These are phyloP conservation scores for Cordyceps tenuipes DNA, from an alignment of 2,329 filamentous ascomycete genomes.

Conservation along the genomic window DNA sequence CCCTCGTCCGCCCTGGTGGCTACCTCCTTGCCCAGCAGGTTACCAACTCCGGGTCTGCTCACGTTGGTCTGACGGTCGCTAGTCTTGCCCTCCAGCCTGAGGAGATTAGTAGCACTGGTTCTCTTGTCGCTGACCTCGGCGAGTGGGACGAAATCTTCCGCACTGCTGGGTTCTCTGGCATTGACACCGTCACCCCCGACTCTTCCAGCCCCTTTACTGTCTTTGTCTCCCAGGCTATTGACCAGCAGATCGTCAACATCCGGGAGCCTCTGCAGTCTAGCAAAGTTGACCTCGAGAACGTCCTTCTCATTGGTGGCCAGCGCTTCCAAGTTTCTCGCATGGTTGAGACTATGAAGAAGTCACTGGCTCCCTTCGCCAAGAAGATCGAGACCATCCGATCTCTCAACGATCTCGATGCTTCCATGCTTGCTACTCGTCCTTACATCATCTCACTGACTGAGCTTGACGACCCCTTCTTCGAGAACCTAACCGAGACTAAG, in stretches of 20 bases:
- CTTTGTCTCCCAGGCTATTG: conserved; percentile 14
- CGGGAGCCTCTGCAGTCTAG: conserved; percentile 10
- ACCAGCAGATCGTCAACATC: conserved; percentile 9
- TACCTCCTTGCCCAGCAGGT: conserved; percentile 12
- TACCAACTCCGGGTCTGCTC: conserved; percentile 2
- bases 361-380: conserved; percentile 4
- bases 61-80: conserved; percentile 6
- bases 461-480: conserved; percentile 10
- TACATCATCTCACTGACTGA: conserved; percentile 11
- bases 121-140: conserved; percentile 7
- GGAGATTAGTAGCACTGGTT: conserved; percentile 8
- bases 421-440: conserved; percentile 8
- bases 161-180: conserved; percentile 13
- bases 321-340: conserved; percentile 7
- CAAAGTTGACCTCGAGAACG: conserved; percentile 10
- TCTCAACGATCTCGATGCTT: conserved; percentile 6
- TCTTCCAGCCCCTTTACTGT: conserved; percentile 6
- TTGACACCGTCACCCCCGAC: conserved; percentile 12
- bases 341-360: conserved; percentile 3
- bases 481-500: conserved; percentile 7
- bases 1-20: conserved; percentile 12
- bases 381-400: conserved; percentile 1
- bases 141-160: conserved; percentile 10
- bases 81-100: conserved; percentile 4
- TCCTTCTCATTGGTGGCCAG: conserved; percentile 13